Percentiles rank a stretch among this genome's conserved stretches.
These are phyloP conservation scores for Blastobotrys persicus DNA, from an alignment of 1,139 yeast genomes.

Conservation along the genomic window DNA sequence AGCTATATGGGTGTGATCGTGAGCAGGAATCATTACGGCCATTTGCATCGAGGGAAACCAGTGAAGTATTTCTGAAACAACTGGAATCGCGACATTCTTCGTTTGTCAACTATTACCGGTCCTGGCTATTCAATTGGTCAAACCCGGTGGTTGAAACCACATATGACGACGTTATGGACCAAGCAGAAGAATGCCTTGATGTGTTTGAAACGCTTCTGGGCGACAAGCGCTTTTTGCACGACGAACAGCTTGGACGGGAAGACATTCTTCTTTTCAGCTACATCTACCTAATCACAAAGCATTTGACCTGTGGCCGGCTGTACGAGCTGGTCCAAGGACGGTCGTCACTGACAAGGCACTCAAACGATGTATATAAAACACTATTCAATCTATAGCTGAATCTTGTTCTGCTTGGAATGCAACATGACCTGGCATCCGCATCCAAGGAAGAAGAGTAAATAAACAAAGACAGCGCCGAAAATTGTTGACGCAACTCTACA, in stretches of 20 bases:
- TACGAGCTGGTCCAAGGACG: constrained; percentile 22
- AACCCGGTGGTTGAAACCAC: constrained; percentile 11
- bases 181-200: constrained; percentile 13
- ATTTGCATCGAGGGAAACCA: constrained; percentile 21
- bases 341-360: constrained; percentile 20
- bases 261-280: constrained; percentile 31
- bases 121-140: constrained; percentile 4
- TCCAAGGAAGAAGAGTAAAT: constrained; percentile 72
- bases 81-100: constrained; percentile 23
- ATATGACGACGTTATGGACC: constrained; percentile 19
- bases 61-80: constrained; percentile 18
- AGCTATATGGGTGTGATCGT: constrained; percentile 21
- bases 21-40: constrained; percentile 20
- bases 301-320: constrained; percentile 21
- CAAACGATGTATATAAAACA: constrained; percentile 19
- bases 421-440: constrained; percentile 81
- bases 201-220: constrained; percentile 11
- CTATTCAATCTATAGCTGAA: constrained; percentile 39
- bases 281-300: constrained; percentile 24
- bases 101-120: constrained; percentile 15
- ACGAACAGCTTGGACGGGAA: constrained; percentile 21
- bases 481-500: constrained; percentile 78
- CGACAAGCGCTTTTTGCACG: constrained; percentile 1
- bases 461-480: constrained; percentile 84
- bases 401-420: constrained; percentile 60